A percentile compares a stretch with the other conserved stretches of the same genome.
Evolutionary conservation across 169 alveolate genomes (phyloP).

Genomic region (Plasmodium adleri): DNA sequence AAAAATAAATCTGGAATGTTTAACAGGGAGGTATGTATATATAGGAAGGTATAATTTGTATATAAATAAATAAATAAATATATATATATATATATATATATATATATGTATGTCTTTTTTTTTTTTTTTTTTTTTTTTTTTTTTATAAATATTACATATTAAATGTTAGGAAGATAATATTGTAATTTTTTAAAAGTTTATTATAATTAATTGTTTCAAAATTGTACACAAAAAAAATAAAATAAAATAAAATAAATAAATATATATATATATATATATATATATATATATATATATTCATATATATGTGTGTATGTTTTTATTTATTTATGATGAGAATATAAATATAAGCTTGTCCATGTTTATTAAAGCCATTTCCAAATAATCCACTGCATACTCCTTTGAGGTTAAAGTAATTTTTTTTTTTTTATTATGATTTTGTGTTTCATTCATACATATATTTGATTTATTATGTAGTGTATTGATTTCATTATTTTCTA

Average conservation of each 20-base stretch:
- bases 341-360: constrained; percentile 61
- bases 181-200: too few relatives aligned
- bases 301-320: too few relatives aligned
- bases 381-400: constrained; percentile 68
- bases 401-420: constrained; percentile 25
- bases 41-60: constrained; percentile 9
- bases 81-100: constrained; percentile 8
- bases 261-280: too few relatives aligned
- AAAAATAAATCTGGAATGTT: constrained; percentile 48
- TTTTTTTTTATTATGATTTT: constrained; percentile 39
- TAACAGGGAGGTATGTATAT: constrained; percentile 43
- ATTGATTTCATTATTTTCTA: constrained; percentile 66
- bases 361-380: constrained; percentile 56
- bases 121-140: too few relatives aligned
- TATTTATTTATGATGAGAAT: background rate
- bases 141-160: too few relatives aligned
- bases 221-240: too few relatives aligned
- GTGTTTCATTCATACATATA: constrained; percentile 22
- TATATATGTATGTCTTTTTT: background rate
- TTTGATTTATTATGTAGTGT: constrained; percentile 45
- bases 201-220: too few relatives aligned
- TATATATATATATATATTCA: too few relatives aligned
- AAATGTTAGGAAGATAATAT: too few relatives aligned
- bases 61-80: background rate
- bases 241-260: too few relatives aligned